Evolutionary conservation across 2,329 filamentous ascomycete species (phyloP), one percentile per base, ranked within the genome.

Genomic region (Nemania diffusa): DNA sequence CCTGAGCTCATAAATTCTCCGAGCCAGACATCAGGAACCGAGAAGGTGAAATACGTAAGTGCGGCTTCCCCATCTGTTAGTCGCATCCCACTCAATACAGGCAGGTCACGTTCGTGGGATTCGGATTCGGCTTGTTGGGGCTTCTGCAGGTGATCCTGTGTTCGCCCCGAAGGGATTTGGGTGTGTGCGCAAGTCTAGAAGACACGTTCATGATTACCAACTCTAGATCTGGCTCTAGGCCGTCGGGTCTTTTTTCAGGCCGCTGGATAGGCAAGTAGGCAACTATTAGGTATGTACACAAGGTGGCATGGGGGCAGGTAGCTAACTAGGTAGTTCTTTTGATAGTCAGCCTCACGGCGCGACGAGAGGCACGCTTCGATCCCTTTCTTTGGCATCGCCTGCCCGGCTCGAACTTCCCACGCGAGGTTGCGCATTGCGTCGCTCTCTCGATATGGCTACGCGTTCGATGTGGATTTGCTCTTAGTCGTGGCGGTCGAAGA

Each of bases 341-440:
- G n/a, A n/a, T 13, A 2, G 11, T 40, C 37, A 40, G 37, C 37
- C 37, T 40, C 37, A 40, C 37, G 37, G 15, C 11, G 17, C 17
- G 17, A 13, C 37, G 37, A 40, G 37, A 40, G 11, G 11, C 37
- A 55, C 27, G 53, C 52, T 58, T 57, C 37, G 57, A 55, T 13
- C 22, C 27, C 24, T 17, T 40, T 62, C 37, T n/a, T 40, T 52
- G 27, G 48, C 34, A 58, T 53, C 46, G 48, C 27, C 34, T 55
- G 20, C 52, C 13, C 37, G 37, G 37, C 37, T 15, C 37, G 17
- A 15, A 17, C 37, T 2, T 15, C 37, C 15, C 17, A 40, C 37
- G 11, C 37, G 13, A n/a, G 52, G 37, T n/a, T 20, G 26, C 37
- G 6, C 29, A 34, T n/a, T n/a, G 34, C 20, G 34, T 26, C 37